These are phyloP conservation scores for Backusella parvicylindrica DNA, from an alignment of 192 early-diverging fungal species.

Conservation along the genomic window DNA sequence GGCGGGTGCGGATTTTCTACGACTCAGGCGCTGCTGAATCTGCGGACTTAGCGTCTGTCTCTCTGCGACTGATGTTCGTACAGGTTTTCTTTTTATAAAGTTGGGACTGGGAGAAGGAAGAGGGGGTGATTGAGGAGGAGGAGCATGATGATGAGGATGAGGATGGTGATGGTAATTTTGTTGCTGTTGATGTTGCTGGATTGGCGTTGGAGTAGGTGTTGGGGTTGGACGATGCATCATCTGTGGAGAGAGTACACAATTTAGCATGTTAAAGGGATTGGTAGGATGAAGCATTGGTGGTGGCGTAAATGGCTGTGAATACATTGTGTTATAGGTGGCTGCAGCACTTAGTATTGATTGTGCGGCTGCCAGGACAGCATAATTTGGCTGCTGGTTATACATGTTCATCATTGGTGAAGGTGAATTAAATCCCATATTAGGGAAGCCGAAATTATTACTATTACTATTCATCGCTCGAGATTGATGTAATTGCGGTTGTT, in stretches of 20 bases:
- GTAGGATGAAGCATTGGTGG: neutral
- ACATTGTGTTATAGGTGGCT: neutral
- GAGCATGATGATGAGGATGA: too few relatives aligned
- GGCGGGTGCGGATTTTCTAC: neutral
- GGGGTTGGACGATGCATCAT: neutral
- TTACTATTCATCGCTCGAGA: neutral
- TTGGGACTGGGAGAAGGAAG: neutral
- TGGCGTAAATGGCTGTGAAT: neutral
- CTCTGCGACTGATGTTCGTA: neutral
- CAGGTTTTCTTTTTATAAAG: neutral
- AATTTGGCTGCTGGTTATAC: neutral
- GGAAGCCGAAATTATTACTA: neutral
- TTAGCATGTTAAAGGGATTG: neutral
- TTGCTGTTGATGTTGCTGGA: neutral
- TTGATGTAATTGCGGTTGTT: neutral
- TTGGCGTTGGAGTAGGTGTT: neutral
- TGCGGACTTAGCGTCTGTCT: neutral
- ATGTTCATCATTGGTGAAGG: neutral
- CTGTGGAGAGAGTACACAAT: neutral
- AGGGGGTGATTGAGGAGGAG: neutral
- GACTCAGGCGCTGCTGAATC: neutral
- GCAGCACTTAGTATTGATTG: neutral
- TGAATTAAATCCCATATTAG: neutral
- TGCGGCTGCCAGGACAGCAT: neutral
- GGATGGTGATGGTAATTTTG: neutral